phyloP scores from a whole-genome alignment of 768 basidiomycete species.

The Cyclocybe aegerita region DNA sequence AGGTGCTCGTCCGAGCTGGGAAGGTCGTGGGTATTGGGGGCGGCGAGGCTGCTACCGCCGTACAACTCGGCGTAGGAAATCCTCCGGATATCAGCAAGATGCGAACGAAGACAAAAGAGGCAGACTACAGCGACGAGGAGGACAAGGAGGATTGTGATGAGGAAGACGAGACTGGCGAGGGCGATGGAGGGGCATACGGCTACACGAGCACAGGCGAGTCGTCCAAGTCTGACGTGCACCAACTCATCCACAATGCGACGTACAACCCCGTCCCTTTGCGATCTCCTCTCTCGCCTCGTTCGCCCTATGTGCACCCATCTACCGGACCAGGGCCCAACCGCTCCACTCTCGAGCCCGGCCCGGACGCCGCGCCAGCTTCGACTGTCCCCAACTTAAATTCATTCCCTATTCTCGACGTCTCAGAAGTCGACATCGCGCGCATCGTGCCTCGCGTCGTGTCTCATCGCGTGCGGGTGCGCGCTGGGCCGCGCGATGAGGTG shows the following conservation, averaged over 20 bases:
- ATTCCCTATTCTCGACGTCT: conserved; percentile 49
- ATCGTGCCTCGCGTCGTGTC: conserved; percentile 73
- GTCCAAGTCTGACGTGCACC: conserved; percentile 1
- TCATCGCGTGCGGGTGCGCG: conserved; percentile 70
- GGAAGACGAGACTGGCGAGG: conserved; percentile 6
- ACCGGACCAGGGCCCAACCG: not conserved
- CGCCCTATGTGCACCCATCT: too few species aligned
- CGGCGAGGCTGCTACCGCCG: conserved; percentile 58
- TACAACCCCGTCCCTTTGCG: too few species aligned
- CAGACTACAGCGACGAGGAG: conserved; percentile 1
- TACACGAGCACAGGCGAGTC: conserved; percentile 1
- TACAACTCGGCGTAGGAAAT: conserved; percentile 45
- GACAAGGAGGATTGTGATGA: conserved; percentile 9
- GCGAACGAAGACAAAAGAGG: conserved; percentile 7
- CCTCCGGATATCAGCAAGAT: conserved; percentile 4
- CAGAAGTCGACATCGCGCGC: conserved; percentile 73
- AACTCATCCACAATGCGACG: not conserved
- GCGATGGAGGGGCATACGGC: conserved; percentile 1
- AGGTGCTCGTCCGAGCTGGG: conserved; percentile 64
- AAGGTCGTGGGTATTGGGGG: conserved; percentile 44
- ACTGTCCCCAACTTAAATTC: not conserved
- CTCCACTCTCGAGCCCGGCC: not conserved
- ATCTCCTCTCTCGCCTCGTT: too few species aligned
- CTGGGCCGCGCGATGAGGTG: conserved; percentile 70
- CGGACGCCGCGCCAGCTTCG: not conserved